Percentiles rank a stretch among this genome's conserved stretches.
These are phyloP conservation scores for Helicocarpus griseus DNA, from an alignment of 2,329 filamentous ascomycete species.

Conservation along the genomic window DNA sequence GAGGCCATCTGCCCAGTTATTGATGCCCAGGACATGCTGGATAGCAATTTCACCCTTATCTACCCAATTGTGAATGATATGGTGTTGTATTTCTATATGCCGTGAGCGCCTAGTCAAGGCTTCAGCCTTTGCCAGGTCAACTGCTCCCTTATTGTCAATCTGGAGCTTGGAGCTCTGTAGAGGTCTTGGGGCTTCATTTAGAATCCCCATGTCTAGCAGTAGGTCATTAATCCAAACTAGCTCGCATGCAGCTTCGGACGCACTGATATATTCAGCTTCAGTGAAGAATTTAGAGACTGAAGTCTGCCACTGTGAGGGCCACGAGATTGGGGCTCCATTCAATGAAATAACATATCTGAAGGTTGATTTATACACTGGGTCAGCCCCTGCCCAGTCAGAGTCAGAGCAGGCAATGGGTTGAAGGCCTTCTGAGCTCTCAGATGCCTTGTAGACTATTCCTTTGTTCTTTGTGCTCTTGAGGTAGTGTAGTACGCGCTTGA, in stretches of 20 bases:
- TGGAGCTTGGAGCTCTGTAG: background rate
- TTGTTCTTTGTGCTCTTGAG: background rate
- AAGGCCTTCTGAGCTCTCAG: background rate
- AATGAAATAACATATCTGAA: background rate
- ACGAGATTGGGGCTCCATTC: background rate
- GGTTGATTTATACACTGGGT: background rate
- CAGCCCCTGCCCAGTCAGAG: background rate
- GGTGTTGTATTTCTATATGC: background rate
- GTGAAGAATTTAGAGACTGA: background rate
- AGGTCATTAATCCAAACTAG: background rate
- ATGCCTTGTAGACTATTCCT: background rate
- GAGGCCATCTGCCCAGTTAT: background rate
- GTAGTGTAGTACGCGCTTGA: background rate
- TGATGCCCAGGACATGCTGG: background rate
- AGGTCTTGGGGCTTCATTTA: background rate
- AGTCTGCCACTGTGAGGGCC: background rate
- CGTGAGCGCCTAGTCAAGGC: background rate
- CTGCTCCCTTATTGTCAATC: background rate
- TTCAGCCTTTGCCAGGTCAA: background rate
- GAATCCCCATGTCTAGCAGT: background rate
- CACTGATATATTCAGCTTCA: background rate
- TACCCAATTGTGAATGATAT: background rate
- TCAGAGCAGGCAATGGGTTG: background rate
- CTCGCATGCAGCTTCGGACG: background rate
- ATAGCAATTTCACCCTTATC: background rate